Percentiles rank a stretch among this genome's conserved stretches.
Evolutionary conservation across 1,284 basidiomycete genomes (phyloP).

Genomic region (Cutaneotrichosporon mucoides): DNA sequence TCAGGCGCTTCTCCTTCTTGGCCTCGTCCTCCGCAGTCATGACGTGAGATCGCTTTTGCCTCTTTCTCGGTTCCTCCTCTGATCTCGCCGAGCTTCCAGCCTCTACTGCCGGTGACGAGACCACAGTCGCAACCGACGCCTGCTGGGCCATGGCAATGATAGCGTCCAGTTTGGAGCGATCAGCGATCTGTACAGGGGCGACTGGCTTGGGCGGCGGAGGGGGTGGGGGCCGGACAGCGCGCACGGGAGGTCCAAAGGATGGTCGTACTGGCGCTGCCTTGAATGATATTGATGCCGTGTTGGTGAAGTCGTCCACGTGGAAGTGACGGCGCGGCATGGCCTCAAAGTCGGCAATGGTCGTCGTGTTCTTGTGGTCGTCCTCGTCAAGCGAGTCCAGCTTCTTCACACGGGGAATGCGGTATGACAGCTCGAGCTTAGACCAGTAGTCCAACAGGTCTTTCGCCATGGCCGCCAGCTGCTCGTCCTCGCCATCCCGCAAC

Average conservation of each 20-base stretch:
- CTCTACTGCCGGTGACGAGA: background rate
- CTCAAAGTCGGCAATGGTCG: constrained; percentile 41
- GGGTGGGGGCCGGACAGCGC: constrained; percentile 20
- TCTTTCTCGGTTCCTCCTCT: constrained; percentile 45
- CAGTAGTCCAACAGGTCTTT: constrained; percentile 41
- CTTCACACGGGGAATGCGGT: constrained; percentile 39
- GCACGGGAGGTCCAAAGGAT: constrained; percentile 18
- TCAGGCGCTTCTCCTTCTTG: constrained; percentile 73
- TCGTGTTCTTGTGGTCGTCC: constrained; percentile 44
- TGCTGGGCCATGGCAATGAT: constrained; percentile 48
- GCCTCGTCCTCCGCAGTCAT: constrained; percentile 33
- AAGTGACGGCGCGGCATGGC: constrained; percentile 25
- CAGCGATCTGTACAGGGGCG: constrained; percentile 13
- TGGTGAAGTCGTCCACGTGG: constrained; percentile 33
- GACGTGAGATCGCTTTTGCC: constrained; percentile 32
- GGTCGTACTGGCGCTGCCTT: constrained; percentile 35
- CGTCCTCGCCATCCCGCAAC: constrained; percentile 26
- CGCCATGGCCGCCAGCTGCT: constrained; percentile 27
- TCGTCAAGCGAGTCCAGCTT: constrained; percentile 43
- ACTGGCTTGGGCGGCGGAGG: constrained; percentile 20
- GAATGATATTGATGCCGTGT: constrained; percentile 27
- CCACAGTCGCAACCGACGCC: constrained; percentile 1
- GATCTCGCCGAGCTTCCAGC: constrained; percentile 22
- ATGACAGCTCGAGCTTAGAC: constrained; percentile 40
- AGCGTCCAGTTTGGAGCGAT: constrained; percentile 44